Evolutionary conservation across 2,329 filamentous ascomycete genomes (phyloP).

Genomic region (Pezicula radicicola): DNA sequence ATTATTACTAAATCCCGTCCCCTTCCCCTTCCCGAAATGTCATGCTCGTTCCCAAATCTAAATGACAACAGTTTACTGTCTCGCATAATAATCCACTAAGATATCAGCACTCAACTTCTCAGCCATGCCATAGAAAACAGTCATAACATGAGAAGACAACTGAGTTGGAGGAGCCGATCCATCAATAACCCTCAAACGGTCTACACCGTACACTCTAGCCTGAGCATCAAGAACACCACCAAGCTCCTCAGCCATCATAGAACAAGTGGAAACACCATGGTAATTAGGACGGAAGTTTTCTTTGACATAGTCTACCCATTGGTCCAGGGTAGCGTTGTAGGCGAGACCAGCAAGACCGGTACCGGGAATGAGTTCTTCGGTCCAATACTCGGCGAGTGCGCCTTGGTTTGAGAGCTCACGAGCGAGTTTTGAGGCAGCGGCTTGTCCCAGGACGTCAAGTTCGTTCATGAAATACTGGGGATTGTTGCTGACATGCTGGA

Average conservation of each 20-base stretch:
- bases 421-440: slow-evolving; percentile 23
- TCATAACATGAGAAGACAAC: slow-evolving; percentile 29
- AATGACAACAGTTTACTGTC: background rate
- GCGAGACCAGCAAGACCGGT: background rate
- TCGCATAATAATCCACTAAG: slow-evolving; percentile 1
- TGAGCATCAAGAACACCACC: slow-evolving; percentile 4
- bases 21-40: too few relatives aligned
- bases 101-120: slow-evolving; percentile 12
- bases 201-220: slow-evolving; percentile 1
- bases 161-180: slow-evolving; percentile 13
- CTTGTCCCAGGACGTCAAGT: slow-evolving; percentile 25
- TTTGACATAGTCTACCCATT: slow-evolving; percentile 22
- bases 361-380: slow-evolving; percentile 1
- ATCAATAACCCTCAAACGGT: slow-evolving; percentile 8
- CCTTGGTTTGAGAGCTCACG: slow-evolving; percentile 18
- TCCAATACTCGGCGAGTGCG: background rate
- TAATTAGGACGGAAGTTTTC: slow-evolving; percentile 26
- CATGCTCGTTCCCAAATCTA: background rate
- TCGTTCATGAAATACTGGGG: slow-evolving; percentile 26
- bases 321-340: slow-evolving; percentile 16
- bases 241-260: slow-evolving; percentile 9
- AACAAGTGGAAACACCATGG: slow-evolving; percentile 6
- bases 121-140: slow-evolving; percentile 28
- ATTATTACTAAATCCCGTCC: too few relatives aligned
- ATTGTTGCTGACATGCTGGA: slow-evolving; percentile 19